Evolutionary conservation across 495 filamentous ascomycete genomes (phyloP).

Genomic region (Penicillium goetzii): DNA sequence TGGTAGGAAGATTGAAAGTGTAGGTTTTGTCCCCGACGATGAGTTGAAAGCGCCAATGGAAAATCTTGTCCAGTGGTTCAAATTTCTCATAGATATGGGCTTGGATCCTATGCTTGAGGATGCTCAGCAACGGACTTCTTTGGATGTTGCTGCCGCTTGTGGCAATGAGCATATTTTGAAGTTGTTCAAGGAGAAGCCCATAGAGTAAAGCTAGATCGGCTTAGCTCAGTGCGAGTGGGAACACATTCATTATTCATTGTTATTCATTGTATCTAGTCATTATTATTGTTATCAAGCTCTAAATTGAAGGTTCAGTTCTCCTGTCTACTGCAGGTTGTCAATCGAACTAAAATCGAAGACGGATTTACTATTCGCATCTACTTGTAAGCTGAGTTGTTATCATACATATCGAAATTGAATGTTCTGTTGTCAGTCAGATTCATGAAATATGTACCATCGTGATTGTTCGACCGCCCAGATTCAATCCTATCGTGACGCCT

Average conservation of each 20-base stretch:
- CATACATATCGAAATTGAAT: no score
- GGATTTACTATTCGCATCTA: no score
- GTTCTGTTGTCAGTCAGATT: no score
- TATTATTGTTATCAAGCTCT: neutral
- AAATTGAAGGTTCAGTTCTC: neutral
- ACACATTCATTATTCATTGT: neutral
- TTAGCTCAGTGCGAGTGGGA: neutral
- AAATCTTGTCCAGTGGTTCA: slow-evolving; percentile 20
- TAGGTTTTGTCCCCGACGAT: neutral
- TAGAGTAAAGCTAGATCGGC: neutral
- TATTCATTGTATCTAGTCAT: neutral
- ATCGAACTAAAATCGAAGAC: neutral
- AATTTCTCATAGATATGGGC: slow-evolving; percentile 30
- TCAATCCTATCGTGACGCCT: no score
- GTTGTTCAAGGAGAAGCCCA: slow-evolving; percentile 26
- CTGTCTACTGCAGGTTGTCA: neutral
- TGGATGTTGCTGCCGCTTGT: slow-evolving; percentile 43
- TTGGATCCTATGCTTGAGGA: slow-evolving; percentile 43
- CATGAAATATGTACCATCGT: no score
- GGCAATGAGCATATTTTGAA: slow-evolving; percentile 39
- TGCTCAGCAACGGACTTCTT: slow-evolving; percentile 28
- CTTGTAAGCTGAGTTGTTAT: no score
- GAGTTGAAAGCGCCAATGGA: neutral
- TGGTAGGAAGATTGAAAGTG: slow-evolving; percentile 17
- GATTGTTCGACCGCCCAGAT: no score